These are phyloP conservation scores for Populus hybrid DNA, from an alignment of 441 rosid genomes.

Conservation along the genomic window DNA sequence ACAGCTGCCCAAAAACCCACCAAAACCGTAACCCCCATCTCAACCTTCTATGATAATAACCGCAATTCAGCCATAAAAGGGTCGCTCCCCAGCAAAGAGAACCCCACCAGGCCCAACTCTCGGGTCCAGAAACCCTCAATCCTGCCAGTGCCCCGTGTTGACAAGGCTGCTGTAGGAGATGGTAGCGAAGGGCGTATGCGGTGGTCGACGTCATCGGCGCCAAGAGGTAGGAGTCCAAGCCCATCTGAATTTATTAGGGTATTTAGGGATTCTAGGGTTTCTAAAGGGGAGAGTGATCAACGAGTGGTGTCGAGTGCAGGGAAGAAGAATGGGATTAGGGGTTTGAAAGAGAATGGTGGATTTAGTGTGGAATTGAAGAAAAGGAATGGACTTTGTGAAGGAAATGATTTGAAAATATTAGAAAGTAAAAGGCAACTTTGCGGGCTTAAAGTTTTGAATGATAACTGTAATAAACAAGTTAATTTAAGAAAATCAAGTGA, in stretches of 20 bases:
- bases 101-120: constrained; percentile 32
- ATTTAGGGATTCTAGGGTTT: constrained; percentile 50
- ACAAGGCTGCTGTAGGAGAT: constrained; percentile 38
- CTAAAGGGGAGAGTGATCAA: constrained; percentile 37
- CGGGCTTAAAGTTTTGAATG: constrained; percentile 15
- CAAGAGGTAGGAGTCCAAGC: constrained; percentile 87
- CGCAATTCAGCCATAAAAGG: constrained; percentile 28
- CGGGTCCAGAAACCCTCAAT: constrained; percentile 55
- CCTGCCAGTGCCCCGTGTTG: constrained; percentile 52
- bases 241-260: constrained; percentile 75
- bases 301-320: constrained; percentile 25
- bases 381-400: constrained; percentile 23
- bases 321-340: constrained; percentile 22
- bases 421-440: constrained; percentile 23
- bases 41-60: constrained; percentile 27
- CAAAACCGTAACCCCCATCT: constrained; percentile 43
- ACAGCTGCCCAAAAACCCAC: constrained; percentile 32
- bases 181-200: constrained; percentile 39
- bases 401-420: constrained; percentile 13
- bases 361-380: constrained; percentile 30
- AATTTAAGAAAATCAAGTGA: constrained; percentile 28
- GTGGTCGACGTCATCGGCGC: constrained; percentile 53
- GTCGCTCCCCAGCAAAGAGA: constrained; percentile 56
- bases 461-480: constrained; percentile 14
- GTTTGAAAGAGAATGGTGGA: constrained; percentile 35